These are phyloP conservation scores for Byssochlamys sp. DNA, from an alignment of 2,329 filamentous ascomycete genomes.

Conservation along the genomic window DNA sequence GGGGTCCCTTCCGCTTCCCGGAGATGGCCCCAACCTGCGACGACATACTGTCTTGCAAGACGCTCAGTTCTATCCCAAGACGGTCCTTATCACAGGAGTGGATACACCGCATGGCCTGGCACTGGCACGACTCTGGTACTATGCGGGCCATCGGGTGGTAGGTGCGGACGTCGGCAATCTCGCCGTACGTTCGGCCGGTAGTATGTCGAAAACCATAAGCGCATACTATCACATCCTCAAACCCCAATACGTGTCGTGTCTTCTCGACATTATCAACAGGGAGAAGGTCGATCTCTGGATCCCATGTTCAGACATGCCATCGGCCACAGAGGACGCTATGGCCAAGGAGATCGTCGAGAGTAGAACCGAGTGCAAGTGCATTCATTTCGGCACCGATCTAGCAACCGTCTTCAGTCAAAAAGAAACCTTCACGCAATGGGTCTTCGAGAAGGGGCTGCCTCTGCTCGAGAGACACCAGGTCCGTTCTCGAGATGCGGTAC, in stretches of 20 bases:
- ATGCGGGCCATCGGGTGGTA: slow-evolving; percentile 58
- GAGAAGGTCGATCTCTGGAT: slow-evolving; percentile 64
- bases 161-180: slow-evolving; percentile 55
- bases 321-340: slow-evolving; percentile 56
- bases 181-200: slow-evolving; percentile 43
- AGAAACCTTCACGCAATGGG: slow-evolving; percentile 53
- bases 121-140: slow-evolving; percentile 56
- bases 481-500: slow-evolving; percentile 43
- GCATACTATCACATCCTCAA: slow-evolving; percentile 45
- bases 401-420: slow-evolving; percentile 56
- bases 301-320: slow-evolving; percentile 59
- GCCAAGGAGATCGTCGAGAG: slow-evolving; percentile 54
- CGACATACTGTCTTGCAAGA: slow-evolving; percentile 18
- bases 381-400: slow-evolving; percentile 52
- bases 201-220: slow-evolving; percentile 49
- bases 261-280: slow-evolving; percentile 50
- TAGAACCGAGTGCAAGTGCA: slow-evolving; percentile 49
- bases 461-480: slow-evolving; percentile 48
- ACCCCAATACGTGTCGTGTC: slow-evolving; percentile 45
- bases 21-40: slow-evolving; percentile 11
- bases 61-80: slow-evolving; percentile 38
- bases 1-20: slow-evolving; percentile 19
- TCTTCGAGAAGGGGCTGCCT: slow-evolving; percentile 44
- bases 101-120: slow-evolving; percentile 62
- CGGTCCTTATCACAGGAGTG: slow-evolving; percentile 61